These are phyloP conservation scores for Smallanthus sonchifolius DNA, from an alignment of 129 eudicot species.

Conservation along the genomic window DNA sequence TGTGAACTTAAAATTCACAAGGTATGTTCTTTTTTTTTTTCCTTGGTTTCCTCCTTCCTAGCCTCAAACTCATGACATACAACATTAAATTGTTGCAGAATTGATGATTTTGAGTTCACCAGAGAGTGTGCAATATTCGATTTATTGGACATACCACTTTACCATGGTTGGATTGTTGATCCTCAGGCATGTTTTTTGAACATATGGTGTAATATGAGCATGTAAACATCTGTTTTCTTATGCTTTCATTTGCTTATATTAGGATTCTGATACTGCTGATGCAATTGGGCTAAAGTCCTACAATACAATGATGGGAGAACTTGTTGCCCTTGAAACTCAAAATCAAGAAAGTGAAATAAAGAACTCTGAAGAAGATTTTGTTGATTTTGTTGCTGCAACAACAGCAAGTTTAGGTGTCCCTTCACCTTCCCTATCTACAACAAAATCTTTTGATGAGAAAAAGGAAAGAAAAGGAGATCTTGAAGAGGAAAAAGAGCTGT, in stretches of 20 bases:
- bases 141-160: conserved; percentile 82
- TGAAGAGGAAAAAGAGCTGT: conserved; percentile 77
- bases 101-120: conserved; percentile 91
- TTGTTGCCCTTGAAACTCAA: conserved; percentile 73
- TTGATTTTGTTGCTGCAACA: conserved; percentile 96
- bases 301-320: conserved; percentile 80
- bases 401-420: conserved; percentile 88
- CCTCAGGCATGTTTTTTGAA: conserved; percentile 64
- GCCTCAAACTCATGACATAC: not conserved
- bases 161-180: conserved; percentile 98
- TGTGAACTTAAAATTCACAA: conserved; percentile 77
- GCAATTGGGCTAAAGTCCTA: conserved; percentile 85
- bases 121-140: conserved; percentile 90
- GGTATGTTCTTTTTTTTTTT: conserved; percentile 34
- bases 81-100: conserved; percentile 42
- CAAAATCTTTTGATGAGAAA: conserved; percentile 58
- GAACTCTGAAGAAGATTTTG: conserved; percentile 49
- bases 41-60: not conserved
- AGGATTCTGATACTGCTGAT: conserved; percentile 65
- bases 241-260: conserved; percentile 4
- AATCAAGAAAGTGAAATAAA: conserved; percentile 36
- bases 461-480: conserved; percentile 64
- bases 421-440: conserved; percentile 67
- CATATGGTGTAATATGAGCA: not conserved
- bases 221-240: conserved; percentile 8